Base-by-base conservation (phyloP, 2,329 filamentous ascomycete species). In the Allantophomopsis cytisporea region DNA sequence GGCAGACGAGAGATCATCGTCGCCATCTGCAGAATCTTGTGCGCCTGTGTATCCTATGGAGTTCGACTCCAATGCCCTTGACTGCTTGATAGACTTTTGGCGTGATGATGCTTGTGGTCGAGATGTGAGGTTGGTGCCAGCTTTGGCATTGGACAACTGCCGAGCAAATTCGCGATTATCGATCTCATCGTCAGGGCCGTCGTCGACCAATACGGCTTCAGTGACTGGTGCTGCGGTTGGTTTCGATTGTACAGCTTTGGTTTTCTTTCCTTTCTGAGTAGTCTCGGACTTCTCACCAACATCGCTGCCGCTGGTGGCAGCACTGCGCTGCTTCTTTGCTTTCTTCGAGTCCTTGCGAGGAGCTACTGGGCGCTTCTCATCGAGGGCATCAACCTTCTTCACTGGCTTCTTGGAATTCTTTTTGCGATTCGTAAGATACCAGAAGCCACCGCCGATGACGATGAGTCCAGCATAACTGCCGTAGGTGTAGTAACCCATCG, bases 161-260 rank as follows among this genome's bases (percentile, higher is more conserved):
- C 73, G 73, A 23, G 85, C 85, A 57, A 91, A 89, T 48, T 87
- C 82, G 51, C 71, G 73, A 56, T 82, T 81, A 54, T 80, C 76
- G 41, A 76, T 66, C 35, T 72, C 76, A 42, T 80, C 50, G 31
- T 53, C 52, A 5, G 43, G 38, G 32, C 44, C 47, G 30, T 41
- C 44, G 28, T 46, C 47, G 13, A 41, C 39, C 15, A 37, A 32
- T 12, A 31, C 14, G 23, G 36, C 14, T 14, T 18, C 13, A 6
- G 35, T 34, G 11, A 10, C 11, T 16, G 35, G 31, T 20, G 28
- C 37, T 14, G 35, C 40, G 17, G 20, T 5, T 33, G 40, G 40
- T 31, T 41, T 41, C 23, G 35, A n/a, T 16, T 33, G 28, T 13
- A 32, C 34, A 20, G 33, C 31, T 15, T 18, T 39, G 4, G 28